phyloP scores from a whole-genome alignment of 108 stramenopile species.

The Thalassiosira profunda region DNA sequence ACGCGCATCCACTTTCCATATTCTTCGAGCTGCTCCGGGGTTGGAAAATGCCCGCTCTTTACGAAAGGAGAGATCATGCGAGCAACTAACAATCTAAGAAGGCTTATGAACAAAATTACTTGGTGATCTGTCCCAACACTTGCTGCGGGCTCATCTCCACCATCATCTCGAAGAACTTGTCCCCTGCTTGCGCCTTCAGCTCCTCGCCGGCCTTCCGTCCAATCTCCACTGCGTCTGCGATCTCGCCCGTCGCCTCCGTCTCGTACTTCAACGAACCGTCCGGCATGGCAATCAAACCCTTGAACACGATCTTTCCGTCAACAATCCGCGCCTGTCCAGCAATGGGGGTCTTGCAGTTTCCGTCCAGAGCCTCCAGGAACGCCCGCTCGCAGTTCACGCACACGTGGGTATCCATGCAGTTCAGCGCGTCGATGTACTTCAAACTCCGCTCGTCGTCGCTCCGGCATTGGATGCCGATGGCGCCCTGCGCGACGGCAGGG shows the following conservation, averaged over 20 bases:
- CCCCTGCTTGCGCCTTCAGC: conserved; percentile 90
- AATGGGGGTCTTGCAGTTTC: conserved; percentile 99
- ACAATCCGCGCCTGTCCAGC: conserved; percentile 96
- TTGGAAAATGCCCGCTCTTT: too few species aligned
- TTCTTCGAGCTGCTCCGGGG: too few species aligned
- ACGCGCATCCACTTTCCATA: too few species aligned
- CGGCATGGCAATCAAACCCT: conserved; percentile 94
- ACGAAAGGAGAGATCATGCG: too few species aligned
- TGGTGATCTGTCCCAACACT: conserved; percentile 92
- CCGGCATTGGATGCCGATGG: conserved; percentile 99
- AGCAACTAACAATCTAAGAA: too few species aligned
- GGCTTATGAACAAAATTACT: conserved; percentile 37
- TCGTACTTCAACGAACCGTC: conserved; percentile 90
- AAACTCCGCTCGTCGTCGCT: conserved; percentile 90
- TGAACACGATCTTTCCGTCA: conserved; percentile 88
- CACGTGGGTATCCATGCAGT: conserved; percentile 91
- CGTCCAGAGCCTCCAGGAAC: conserved; percentile 97
- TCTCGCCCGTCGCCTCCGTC: conserved; percentile 73
- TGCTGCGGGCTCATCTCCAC: conserved; percentile 95
- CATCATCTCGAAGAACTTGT: conserved; percentile 96
- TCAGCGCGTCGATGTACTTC: conserved; percentile 94
- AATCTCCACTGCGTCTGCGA: conserved; percentile 83
- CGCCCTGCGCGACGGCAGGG: conserved; percentile 99
- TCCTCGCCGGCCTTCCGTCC: conserved; percentile 87
- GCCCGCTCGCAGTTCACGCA: conserved; percentile 99